phyloP scores from a whole-genome alignment of 129 eudicot species.

The Pittosporum tobira region DNA sequence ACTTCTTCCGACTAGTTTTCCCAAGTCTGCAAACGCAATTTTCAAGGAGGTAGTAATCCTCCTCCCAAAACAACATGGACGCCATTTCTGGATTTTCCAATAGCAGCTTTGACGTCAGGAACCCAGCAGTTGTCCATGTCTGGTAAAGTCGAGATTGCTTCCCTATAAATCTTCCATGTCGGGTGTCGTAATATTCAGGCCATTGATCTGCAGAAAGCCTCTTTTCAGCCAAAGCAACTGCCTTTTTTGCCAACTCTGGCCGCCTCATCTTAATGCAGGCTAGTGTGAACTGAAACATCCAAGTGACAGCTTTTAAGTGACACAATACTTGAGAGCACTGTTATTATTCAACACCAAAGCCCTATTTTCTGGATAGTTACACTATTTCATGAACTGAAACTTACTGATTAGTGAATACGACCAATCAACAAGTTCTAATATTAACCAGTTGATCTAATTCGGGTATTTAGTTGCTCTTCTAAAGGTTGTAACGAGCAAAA shows the following conservation, averaged over 20 bases:
- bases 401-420: no score
- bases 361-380: neutral
- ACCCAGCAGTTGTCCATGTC: slow-evolving; percentile 92
- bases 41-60: slow-evolving; percentile 74
- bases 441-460: neutral
- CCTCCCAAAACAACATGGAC: slow-evolving; percentile 63
- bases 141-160: slow-evolving; percentile 76
- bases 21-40: slow-evolving; percentile 71
- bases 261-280: slow-evolving; percentile 91
- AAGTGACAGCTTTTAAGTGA: neutral
- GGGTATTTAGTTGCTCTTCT: neutral
- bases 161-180: slow-evolving; percentile 67
- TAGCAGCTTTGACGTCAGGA: slow-evolving; percentile 66
- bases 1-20: slow-evolving; percentile 49
- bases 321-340: neutral
- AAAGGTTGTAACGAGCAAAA: neutral
- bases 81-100: slow-evolving; percentile 68
- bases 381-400: no score
- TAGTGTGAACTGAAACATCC: slow-evolving; percentile 60
- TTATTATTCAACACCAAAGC: neutral
- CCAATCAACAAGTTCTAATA: no score
- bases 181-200: slow-evolving; percentile 95
- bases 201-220: slow-evolving; percentile 57
- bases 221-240: slow-evolving; percentile 61
- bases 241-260: slow-evolving; percentile 71